Conservation (phyloP, 306 rosid species). For the Castanea sativa region DNA sequence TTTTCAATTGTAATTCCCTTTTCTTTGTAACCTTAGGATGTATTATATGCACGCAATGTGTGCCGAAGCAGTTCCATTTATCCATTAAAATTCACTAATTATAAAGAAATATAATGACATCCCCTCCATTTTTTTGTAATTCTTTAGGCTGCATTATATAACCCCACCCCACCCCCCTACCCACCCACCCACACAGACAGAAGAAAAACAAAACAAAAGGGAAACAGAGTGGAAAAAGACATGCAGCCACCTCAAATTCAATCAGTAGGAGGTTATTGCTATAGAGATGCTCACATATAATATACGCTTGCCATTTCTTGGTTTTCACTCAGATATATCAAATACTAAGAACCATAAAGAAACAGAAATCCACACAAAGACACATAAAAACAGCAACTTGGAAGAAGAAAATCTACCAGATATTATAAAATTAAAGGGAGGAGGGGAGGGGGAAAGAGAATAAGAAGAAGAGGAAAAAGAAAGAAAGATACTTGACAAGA, state of each 20-base stretch:
- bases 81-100: too few species aligned
- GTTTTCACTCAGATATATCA: not conserved
- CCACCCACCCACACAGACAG: not conserved
- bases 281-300: not conserved
- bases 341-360: not conserved
- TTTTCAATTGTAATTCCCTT: too few species aligned
- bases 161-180: too few species aligned
- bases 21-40: too few species aligned
- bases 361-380: not conserved
- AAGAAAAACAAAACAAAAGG: not conserved
- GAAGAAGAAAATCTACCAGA: not conserved
- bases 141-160: too few species aligned
- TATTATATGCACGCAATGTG: too few species aligned
- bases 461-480: not conserved
- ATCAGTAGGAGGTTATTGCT: not conserved
- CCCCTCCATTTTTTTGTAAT: too few species aligned
- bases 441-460: not conserved
- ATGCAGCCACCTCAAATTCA: not conserved
- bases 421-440: not conserved
- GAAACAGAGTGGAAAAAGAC: not conserved
- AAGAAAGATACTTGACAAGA: conserved; percentile 68
- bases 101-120: too few species aligned
- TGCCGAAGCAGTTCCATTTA: too few species aligned
- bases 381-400: not conserved
- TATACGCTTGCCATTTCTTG: not conserved